Base-by-base conservation (phyloP, 805 yeast genomes). In the Saccharomycopsis amapae region DNA sequence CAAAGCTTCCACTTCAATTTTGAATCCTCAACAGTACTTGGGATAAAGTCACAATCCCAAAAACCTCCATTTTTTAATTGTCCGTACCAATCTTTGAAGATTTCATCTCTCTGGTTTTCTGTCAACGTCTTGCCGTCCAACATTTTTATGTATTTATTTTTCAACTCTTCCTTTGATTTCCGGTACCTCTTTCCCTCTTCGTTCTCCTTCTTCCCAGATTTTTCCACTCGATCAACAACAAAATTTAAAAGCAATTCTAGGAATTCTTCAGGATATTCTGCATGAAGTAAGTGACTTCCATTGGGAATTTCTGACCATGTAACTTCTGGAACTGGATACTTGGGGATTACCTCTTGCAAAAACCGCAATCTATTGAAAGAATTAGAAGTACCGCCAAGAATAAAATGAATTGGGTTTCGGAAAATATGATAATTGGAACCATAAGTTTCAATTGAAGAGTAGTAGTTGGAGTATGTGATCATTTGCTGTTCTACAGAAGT, bases 401-500 rank as follows among this genome's bases (percentile, higher is more conserved):
- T 15, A 2, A 37, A 37, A n/a, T 37, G n/a, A 10, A 17, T 9
- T n/a, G 40, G 40, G 24, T 37, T 37, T 37, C 19, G 15, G n/a
- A 15, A 19, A 9, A 20, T 15, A 18, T 9, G 7, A 18, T 37
- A 12, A 22, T 12, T 20, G 24, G n/a, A 12, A 17, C 19, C 24
- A n/a, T 9, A 17, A 3, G 19, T 7, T 37, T 20, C 12, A 9
- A 12, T 10, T 2, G 12, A 10, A 10, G 20, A 12, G 10, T 33
- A 10, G 37, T 10, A 33, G 9, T 9, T 10, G 20, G 20, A 12
- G 15, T 33, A 33, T 33, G 37, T 9, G 2, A 33, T 24, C 37
- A 40, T 31, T 22, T 40, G 44, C n/a, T 40, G 36, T 31, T 40
- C 37, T 15, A 22, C 22, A 13, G 36, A 23, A n/a, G 44, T 40